Conservation (phyloP, 2,329 filamentous ascomycete genomes). For the Fusarium lateritium region DNA sequence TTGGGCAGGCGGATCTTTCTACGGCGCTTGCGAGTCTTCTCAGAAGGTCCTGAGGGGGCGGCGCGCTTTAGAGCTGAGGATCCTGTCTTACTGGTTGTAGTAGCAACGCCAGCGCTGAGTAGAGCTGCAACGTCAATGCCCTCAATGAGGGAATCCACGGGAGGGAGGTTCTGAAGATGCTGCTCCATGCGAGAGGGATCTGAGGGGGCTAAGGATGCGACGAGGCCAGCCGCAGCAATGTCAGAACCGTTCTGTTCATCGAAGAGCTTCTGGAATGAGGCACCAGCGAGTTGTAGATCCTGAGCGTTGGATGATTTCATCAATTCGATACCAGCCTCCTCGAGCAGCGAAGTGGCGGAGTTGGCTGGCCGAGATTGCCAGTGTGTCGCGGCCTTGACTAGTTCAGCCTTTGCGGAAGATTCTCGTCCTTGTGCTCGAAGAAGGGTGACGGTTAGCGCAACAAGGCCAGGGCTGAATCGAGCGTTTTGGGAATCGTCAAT, state of each 20-base stretch:
- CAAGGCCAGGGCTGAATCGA: constrained; percentile 86
- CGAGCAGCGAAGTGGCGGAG: constrained; percentile 75
- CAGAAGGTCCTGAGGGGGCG: constrained; percentile 54
- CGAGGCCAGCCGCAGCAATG: constrained; percentile 83
- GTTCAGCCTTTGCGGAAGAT: constrained; percentile 77
- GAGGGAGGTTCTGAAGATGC: constrained; percentile 70
- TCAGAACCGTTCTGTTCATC: constrained; percentile 76
- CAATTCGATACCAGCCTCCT: constrained; percentile 86
- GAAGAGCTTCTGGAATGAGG: constrained; percentile 84
- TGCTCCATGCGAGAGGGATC: constrained; percentile 70
- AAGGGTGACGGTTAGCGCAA: constrained; percentile 84
- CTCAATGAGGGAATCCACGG: constrained; percentile 72
- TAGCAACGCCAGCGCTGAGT: constrained; percentile 74
- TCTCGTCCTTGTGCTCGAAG: constrained; percentile 84
- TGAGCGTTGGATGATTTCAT: constrained; percentile 79
- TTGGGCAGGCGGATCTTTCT: constrained; percentile 77
- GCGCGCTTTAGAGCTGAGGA: constrained; percentile 65
- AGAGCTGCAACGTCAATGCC: constrained; percentile 74
- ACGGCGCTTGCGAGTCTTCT: constrained; percentile 68
- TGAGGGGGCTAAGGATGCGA: constrained; percentile 81
- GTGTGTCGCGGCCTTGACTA: constrained; percentile 84
- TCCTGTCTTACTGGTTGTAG: constrained; percentile 56
- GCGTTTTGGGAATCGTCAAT: constrained; percentile 73
- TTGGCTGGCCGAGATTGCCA: constrained; percentile 75
- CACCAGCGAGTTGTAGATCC: constrained; percentile 78